These are phyloP conservation scores for Alnus glutinosa DNA, from an alignment of 306 rosid genomes.

Conservation along the genomic window DNA sequence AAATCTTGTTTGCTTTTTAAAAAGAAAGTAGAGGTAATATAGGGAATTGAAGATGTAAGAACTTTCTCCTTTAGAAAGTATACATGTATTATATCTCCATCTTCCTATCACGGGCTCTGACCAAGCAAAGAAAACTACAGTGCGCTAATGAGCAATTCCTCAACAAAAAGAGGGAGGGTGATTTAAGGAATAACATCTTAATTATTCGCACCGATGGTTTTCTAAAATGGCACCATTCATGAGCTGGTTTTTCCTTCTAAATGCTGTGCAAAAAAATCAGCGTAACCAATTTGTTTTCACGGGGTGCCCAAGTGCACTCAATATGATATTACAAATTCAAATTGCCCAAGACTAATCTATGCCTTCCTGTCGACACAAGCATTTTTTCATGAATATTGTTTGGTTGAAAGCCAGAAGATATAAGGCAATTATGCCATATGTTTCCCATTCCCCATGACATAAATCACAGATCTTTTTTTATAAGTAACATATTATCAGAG, in stretches of 20 bases:
- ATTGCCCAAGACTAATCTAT: background rate
- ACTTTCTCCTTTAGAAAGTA: background rate
- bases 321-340: background rate
- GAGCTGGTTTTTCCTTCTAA: background rate
- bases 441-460: background rate
- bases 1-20: background rate
- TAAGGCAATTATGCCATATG: background rate
- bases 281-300: background rate
- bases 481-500: background rate
- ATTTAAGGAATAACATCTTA: background rate
- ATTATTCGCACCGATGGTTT: background rate
- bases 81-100: background rate
- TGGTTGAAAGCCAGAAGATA: background rate
- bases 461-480: background rate
- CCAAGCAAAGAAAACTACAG: too few species aligned
- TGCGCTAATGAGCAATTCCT: background rate
- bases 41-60: background rate
- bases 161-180: background rate
- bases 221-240: background rate
- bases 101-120: too few species aligned
- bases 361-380: background rate
- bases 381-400: background rate
- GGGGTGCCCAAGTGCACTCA: background rate
- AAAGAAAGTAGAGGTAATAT: background rate
- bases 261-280: background rate